Conservation (phyloP, 305 asterid genomes). For the Striga hermonthica region DNA sequence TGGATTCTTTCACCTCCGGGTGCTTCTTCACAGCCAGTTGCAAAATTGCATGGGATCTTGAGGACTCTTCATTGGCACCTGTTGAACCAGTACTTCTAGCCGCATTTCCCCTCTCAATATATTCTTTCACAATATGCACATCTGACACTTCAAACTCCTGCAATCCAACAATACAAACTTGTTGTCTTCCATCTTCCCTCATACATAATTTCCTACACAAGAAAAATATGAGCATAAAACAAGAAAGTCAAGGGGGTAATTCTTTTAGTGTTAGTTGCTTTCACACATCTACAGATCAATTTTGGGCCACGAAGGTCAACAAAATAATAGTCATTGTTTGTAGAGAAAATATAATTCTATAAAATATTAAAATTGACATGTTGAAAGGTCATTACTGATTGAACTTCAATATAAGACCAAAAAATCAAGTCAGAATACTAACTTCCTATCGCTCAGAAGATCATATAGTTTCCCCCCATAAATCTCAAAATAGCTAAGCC, state of each 20-base stretch:
- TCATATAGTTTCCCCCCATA: constrained; percentile 93
- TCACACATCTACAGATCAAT: constrained; percentile 18
- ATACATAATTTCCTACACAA: constrained; percentile 79
- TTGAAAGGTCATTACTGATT: constrained; percentile 12
- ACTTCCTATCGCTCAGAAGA: constrained; percentile 95
- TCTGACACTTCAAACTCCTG: constrained; percentile 99
- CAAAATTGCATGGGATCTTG: constrained; percentile 96
- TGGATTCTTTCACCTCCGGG: constrained; percentile 78
- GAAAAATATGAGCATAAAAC: constrained; percentile 19
- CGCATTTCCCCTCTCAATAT: constrained; percentile 89
- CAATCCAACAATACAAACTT: constrained; percentile 97
- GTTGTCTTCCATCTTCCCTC: constrained; percentile 98
- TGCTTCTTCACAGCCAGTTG: constrained; percentile 93
- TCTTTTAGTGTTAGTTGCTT: constrained; percentile 4
- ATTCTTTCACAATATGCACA: constrained; percentile 93
- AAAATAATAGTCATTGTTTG: constrained; percentile 1
- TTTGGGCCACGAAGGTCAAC: constrained; percentile 13
- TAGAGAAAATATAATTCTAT: background rate
- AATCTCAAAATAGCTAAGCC: constrained; percentile 97
- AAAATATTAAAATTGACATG: background rate
- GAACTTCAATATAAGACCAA: constrained; percentile 27
- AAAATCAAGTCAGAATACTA: constrained; percentile 42
- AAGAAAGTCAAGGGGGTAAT: constrained; percentile 3
- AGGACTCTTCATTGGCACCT: constrained; percentile 98
- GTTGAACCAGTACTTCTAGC: constrained; percentile 98